Conservation (phyloP, 176 grass and related monocot species). For the Dactylis glomerata region DNA sequence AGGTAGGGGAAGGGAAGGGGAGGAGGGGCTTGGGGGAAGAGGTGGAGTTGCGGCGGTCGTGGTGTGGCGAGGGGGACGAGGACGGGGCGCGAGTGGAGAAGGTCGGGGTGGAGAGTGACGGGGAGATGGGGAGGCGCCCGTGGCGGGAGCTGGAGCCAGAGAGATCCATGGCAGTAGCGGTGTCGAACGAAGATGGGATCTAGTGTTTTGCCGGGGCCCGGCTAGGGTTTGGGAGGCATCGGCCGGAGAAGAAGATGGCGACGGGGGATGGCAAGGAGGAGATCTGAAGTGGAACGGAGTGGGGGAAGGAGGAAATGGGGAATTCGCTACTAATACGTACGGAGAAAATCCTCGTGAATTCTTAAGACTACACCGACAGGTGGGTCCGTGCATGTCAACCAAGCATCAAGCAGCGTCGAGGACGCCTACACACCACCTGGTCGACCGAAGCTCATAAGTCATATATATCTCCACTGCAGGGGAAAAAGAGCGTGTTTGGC, state of each 20-base stretch:
- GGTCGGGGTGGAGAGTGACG: conserved; percentile 53
- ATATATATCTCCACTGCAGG: too few relatives aligned
- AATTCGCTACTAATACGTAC: too few relatives aligned
- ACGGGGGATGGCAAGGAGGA: conserved; percentile 8
- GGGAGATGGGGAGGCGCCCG: conserved; percentile 68
- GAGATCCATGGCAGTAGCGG: conserved; percentile 51
- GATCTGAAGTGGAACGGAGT: conserved; percentile 18
- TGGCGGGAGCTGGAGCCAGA: conserved; percentile 56
- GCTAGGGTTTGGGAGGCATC: conserved; percentile 33
- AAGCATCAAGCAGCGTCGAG: too few relatives aligned
- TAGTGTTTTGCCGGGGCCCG: conserved; percentile 40
- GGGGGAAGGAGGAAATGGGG: too few relatives aligned
- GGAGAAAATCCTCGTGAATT: too few relatives aligned
- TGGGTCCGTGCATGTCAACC: too few relatives aligned
- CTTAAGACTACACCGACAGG: too few relatives aligned
- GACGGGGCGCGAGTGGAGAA: conserved; percentile 57
- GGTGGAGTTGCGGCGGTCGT: conserved; percentile 53
- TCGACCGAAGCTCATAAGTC: too few relatives aligned
- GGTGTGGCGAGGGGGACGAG: conserved; percentile 39
- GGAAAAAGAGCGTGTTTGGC: too few relatives aligned
- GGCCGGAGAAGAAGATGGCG: conserved; percentile 18
- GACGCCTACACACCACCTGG: too few relatives aligned
- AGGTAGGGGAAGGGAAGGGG: conserved; percentile 29
- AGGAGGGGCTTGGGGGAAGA: conserved; percentile 51
- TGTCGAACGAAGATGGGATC: conserved; percentile 10